Conservation (phyloP, 2,329 filamentous ascomycete genomes). For the Phoma sp. region DNA sequence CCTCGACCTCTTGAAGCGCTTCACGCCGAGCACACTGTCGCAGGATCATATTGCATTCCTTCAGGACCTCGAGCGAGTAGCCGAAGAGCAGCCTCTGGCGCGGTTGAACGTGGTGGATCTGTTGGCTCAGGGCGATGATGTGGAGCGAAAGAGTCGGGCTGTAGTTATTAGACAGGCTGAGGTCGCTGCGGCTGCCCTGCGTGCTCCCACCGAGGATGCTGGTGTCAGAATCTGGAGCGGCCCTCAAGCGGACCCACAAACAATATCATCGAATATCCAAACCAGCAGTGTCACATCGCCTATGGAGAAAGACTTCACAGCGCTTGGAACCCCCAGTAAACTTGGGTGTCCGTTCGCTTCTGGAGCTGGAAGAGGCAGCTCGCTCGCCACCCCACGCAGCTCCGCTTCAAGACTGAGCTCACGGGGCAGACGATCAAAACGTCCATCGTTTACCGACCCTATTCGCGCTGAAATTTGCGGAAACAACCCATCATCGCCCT, state of each 20-base stretch:
- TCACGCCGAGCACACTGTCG: slow-evolving; percentile 47
- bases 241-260: slow-evolving; percentile 42
- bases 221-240: slow-evolving; percentile 54
- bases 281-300: slow-evolving; percentile 50
- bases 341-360: slow-evolving; percentile 82
- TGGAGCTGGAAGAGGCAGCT: slow-evolving; percentile 54
- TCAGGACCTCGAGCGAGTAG: slow-evolving; percentile 48
- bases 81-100: slow-evolving; percentile 35
- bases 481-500: slow-evolving; percentile 55
- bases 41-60: slow-evolving; percentile 51
- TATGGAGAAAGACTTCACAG: slow-evolving; percentile 89
- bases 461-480: slow-evolving; percentile 53
- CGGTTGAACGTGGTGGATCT: slow-evolving; percentile 45
- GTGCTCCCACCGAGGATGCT: slow-evolving; percentile 28
- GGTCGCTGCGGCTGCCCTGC: slow-evolving; percentile 39
- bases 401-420: slow-evolving; percentile 49
- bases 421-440: slow-evolving; percentile 48
- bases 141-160: slow-evolving; percentile 43
- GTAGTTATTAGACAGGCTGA: slow-evolving; percentile 46
- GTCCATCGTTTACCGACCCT: slow-evolving; percentile 53
- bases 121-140: slow-evolving; percentile 45
- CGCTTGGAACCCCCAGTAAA: slow-evolving; percentile 79
- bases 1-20: slow-evolving; percentile 50
- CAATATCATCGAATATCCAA: slow-evolving; percentile 31
- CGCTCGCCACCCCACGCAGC: slow-evolving; percentile 52